These are phyloP conservation scores for Dothistroma pini DNA, from an alignment of 2,329 filamentous ascomycete species.

Conservation along the genomic window DNA sequence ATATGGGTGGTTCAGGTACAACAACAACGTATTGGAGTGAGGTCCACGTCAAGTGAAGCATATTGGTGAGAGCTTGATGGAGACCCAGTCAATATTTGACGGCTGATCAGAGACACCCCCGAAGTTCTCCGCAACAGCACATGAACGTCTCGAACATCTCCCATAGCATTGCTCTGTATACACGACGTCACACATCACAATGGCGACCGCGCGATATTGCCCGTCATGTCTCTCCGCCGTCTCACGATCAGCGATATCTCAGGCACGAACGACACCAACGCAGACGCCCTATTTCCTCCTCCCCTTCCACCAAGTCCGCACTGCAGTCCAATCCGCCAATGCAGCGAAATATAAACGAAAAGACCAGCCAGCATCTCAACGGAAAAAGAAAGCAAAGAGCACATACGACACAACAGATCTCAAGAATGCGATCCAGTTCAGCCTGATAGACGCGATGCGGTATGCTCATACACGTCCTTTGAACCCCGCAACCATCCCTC, in stretches of 20 bases:
- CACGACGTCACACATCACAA: slow-evolving; percentile 8
- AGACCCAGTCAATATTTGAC: neutral
- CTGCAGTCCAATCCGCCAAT: slow-evolving; percentile 38
- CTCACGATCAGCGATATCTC: slow-evolving; percentile 13
- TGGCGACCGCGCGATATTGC: slow-evolving; percentile 27
- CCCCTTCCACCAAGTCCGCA: slow-evolving; percentile 36
- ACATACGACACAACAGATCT: slow-evolving; percentile 63
- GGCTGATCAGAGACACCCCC: slow-evolving; percentile 2
- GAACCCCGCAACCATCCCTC: neutral
- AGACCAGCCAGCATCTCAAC: slow-evolving; percentile 51
- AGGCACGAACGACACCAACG: slow-evolving; percentile 15
- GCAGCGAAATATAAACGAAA: slow-evolving; percentile 41
- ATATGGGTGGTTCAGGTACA: neutral
- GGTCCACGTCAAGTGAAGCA: neutral
- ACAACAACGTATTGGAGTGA: neutral
- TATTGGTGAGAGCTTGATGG: neutral
- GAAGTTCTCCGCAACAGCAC: slow-evolving; percentile 13
- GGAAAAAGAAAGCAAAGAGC: slow-evolving; percentile 61
- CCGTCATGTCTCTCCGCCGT: slow-evolving; percentile 28
- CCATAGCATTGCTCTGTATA: neutral
- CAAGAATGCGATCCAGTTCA: slow-evolving; percentile 66
- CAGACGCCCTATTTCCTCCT: slow-evolving; percentile 22
- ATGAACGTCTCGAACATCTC: neutral
- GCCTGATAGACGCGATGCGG: slow-evolving; percentile 91
- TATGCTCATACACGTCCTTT: slow-evolving; percentile 34